Percentiles rank a stretch among this genome's conserved stretches.
phyloP scores from a whole-genome alignment of 257 asterid species.

The Jasminum sambac region DNA sequence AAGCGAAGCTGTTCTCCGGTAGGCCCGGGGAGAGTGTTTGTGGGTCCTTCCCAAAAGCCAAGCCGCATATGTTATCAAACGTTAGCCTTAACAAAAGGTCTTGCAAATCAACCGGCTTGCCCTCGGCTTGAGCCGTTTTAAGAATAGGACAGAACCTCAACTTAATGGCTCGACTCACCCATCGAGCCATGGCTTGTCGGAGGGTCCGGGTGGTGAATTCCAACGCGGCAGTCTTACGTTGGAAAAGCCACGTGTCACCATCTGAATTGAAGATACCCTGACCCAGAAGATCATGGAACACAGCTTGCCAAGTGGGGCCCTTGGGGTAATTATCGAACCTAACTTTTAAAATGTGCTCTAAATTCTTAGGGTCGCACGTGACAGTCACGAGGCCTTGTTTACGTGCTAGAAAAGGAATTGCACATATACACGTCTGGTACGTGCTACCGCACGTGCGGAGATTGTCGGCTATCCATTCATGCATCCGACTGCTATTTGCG shows the following conservation, averaged over 20 bases:
- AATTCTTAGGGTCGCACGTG: slow-evolving; percentile 64
- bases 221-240: slow-evolving; percentile 62
- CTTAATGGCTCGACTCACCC: slow-evolving; percentile 65
- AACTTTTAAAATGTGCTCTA: slow-evolving; percentile 56
- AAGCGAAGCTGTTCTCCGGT: slow-evolving; percentile 47
- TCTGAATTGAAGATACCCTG: slow-evolving; percentile 64
- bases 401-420: slow-evolving; percentile 52
- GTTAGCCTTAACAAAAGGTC: slow-evolving; percentile 58
- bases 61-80: slow-evolving; percentile 64
- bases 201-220: slow-evolving; percentile 63
- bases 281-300: slow-evolving; percentile 59
- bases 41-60: slow-evolving; percentile 66
- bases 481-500: slow-evolving; percentile 41
- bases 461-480: slow-evolving; percentile 65
- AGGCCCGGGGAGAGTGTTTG: slow-evolving; percentile 46
- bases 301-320: slow-evolving; percentile 73
- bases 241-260: slow-evolving; percentile 72
- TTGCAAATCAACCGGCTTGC: slow-evolving; percentile 48
- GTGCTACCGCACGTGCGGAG: slow-evolving; percentile 58
- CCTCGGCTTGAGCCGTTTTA: slow-evolving; percentile 38
- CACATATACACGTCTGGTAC: slow-evolving; percentile 55
- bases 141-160: slow-evolving; percentile 50
- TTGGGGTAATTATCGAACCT: slow-evolving; percentile 63
- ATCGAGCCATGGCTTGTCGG: slow-evolving; percentile 65
- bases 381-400: slow-evolving; percentile 65